phyloP scores from a whole-genome alignment of 306 rosid species.

The Lagenaria siceraria region DNA sequence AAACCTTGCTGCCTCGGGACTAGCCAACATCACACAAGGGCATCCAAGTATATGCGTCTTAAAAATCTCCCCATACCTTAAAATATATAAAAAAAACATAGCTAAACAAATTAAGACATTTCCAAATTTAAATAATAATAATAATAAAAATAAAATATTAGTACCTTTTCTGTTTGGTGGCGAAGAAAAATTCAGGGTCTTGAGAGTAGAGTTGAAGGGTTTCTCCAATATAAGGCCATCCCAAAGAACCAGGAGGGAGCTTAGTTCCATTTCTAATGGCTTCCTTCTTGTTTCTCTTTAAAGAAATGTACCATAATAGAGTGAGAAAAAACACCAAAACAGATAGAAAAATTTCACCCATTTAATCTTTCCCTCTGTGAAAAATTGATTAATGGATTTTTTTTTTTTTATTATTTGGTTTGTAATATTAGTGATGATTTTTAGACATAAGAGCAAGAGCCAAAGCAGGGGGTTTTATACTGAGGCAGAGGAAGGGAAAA shows the following conservation, averaged over 20 bases:
- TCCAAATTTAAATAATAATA: too few species aligned
- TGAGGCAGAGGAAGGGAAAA: not conserved
- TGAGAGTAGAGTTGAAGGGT: constrained; percentile 79
- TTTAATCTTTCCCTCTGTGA: not conserved
- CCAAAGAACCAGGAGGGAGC: constrained; percentile 95
- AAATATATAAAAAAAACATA: not conserved
- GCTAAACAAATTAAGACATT: not conserved
- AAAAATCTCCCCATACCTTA: constrained; percentile 79
- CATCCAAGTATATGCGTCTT: constrained; percentile 77
- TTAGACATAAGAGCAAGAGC: not conserved
- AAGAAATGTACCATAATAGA: constrained; percentile 19
- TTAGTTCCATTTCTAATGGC: constrained; percentile 17
- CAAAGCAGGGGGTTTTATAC: constrained; percentile 2
- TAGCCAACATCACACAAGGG: constrained; percentile 75
- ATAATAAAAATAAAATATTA: too few species aligned
- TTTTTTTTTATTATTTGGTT: too few species aligned
- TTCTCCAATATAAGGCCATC: constrained; percentile 88
- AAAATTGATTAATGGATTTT: not conserved
- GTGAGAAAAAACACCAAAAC: constrained; percentile 24
- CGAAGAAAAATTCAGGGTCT: constrained; percentile 64
- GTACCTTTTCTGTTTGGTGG: constrained; percentile 67
- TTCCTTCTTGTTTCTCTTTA: constrained; percentile 9
- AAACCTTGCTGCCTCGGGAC: constrained; percentile 77
- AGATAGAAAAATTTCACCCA: constrained; percentile 29
- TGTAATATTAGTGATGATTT: not conserved